Evolutionary conservation across 345 rosid species (phyloP).

Genomic region (Erodium maritimum): DNA sequence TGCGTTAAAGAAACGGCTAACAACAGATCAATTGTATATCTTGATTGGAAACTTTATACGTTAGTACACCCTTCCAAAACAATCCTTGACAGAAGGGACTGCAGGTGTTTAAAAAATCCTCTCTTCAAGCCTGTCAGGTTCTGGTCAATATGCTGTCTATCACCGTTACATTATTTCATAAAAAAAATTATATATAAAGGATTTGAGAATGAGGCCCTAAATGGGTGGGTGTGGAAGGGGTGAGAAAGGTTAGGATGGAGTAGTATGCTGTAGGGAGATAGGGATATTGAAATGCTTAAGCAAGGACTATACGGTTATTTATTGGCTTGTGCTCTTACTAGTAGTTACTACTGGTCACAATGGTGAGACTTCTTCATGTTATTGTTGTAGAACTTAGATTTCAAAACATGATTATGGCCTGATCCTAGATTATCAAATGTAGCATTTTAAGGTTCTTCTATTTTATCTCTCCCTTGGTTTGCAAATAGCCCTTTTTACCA

Average conservation of each 20-base stretch:
- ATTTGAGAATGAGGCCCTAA: not conserved
- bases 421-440: not conserved
- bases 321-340: not conserved
- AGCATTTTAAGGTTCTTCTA: not conserved
- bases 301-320: not conserved
- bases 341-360: not conserved
- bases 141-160: not conserved
- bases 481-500: not conserved
- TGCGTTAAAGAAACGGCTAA: too few relatives aligned
- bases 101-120: too few relatives aligned
- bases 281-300: not conserved
- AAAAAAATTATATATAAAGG: too few relatives aligned
- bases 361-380: not conserved
- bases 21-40: not conserved
- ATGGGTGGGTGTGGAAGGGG: not conserved
- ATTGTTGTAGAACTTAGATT: not conserved
- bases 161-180: too few relatives aligned
- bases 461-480: not conserved
- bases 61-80: not conserved
- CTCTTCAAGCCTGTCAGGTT: too few relatives aligned
- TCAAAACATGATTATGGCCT: not conserved
- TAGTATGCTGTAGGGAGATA: not conserved
- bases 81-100: not conserved
- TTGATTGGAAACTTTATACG: not conserved
- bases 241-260: not conserved